A percentile compares a stretch with the other conserved stretches of the same genome.
Evolutionary conservation across 495 filamentous ascomycete genomes (phyloP).

Genomic region (Aspergillus nanangensis): DNA sequence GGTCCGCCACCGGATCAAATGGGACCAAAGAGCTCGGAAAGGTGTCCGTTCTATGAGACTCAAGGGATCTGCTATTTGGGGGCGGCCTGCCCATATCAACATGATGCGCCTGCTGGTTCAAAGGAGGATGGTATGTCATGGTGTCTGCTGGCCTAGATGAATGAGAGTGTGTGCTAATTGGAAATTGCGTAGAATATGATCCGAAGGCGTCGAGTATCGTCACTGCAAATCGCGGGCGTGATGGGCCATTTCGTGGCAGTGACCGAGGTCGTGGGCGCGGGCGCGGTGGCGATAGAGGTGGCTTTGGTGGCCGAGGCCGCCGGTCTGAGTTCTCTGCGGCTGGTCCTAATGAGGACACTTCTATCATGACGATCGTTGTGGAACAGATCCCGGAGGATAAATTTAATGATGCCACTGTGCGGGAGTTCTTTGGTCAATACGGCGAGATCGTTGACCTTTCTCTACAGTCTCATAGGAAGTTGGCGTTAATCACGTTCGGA

Average conservation of each 20-base stretch:
- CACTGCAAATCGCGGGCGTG: conserved; percentile 25
- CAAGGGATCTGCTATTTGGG: conserved; percentile 83
- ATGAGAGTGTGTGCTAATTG: conserved; percentile 15
- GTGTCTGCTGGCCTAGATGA: background rate
- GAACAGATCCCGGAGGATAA: conserved; percentile 91
- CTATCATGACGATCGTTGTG: conserved; percentile 78
- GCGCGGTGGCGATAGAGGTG: conserved; percentile 43
- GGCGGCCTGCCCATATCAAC: conserved; percentile 74
- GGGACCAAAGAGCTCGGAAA: conserved; percentile 40
- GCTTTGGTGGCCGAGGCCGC: conserved; percentile 44
- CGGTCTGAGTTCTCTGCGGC: conserved; percentile 69
- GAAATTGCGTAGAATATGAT: conserved; percentile 66
- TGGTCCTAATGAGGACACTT: conserved; percentile 69
- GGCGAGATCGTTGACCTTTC: conserved; percentile 69
- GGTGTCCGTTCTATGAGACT: conserved; percentile 83
- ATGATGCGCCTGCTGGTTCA: conserved; percentile 58
- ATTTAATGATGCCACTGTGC: conserved; percentile 68
- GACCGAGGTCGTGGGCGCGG: conserved; percentile 43
- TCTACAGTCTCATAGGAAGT: conserved; percentile 69
- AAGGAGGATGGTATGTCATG: conserved; percentile 44
- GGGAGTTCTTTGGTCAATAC: conserved; percentile 80
- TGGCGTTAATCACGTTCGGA: conserved; percentile 80
- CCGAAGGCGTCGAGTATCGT: conserved; percentile 60
- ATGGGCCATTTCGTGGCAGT: conserved; percentile 24
- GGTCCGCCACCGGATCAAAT: conserved; percentile 30